Evolutionary conservation across 2,329 filamentous ascomycete species (phyloP).

Genomic region (Geosmithia putterillii): DNA sequence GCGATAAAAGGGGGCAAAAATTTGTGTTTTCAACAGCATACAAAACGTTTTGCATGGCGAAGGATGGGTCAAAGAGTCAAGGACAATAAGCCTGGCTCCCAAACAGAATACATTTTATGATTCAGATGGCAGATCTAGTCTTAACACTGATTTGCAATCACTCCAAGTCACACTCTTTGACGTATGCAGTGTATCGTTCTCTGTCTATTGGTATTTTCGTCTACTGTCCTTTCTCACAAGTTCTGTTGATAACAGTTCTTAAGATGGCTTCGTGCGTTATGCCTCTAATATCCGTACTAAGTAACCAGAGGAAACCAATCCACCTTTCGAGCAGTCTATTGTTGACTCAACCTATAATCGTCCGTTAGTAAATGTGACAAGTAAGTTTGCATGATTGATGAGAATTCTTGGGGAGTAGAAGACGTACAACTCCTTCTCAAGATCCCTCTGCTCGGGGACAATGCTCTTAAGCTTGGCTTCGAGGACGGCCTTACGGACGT

Average conservation of each 20-base stretch:
- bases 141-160: no score
- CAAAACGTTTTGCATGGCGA: slow-evolving; percentile 22
- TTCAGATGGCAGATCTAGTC: no score
- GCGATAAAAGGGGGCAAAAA: slow-evolving; percentile 17
- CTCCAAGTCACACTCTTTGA: no score
- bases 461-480: slow-evolving; percentile 52
- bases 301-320: no score
- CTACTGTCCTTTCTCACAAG: no score
- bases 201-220: no score
- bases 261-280: no score
- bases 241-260: no score
- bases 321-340: no score
- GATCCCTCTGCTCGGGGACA: slow-evolving; percentile 54
- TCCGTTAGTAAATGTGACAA: background rate
- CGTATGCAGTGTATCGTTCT: no score
- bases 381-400: background rate
- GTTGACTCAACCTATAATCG: background rate
- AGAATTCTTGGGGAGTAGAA: background rate
- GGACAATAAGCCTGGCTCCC: slow-evolving; percentile 7
- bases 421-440: slow-evolving; percentile 8
- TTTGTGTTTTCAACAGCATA: slow-evolving; percentile 31
- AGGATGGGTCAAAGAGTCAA: slow-evolving; percentile 3
- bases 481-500: slow-evolving; percentile 51
- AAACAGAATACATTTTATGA: background rate
- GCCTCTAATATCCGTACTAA: no score